Base-by-base conservation (phyloP, 352 stramenopile species). In the Phytopythium delawarense region DNA sequence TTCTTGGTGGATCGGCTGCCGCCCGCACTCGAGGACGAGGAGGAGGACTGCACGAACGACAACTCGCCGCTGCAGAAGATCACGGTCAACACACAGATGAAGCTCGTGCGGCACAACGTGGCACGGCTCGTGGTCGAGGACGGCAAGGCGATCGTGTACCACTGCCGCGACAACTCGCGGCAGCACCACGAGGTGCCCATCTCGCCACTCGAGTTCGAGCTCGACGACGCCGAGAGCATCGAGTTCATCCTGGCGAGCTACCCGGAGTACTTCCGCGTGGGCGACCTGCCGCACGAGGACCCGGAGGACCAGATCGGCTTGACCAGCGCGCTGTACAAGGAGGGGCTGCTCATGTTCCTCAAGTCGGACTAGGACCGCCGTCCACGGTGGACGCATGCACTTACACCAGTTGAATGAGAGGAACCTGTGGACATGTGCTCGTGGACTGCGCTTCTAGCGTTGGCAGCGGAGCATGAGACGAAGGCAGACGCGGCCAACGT, bases 1-100 rank as follows among this genome's bases (percentile, higher is more conserved):
- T 95, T 94, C 55, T 64, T 94, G 7, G 62, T 91, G 5, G 83
- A 96, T 48, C 81, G 88, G 6, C 65, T 94, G n/a, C 84, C 81
- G 30, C 87, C 86, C 2, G 67, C 75, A 23, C 70, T 92, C 25
- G 80, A 89, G 48, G 78, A 89, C 40, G 81, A 91, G 39, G 84
- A 92, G 59, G 84, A 92, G 62, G 86, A 91, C 63, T 92, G 81
- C 66, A 89, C 79, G 32, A 87, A 77, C 45, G 84, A 92, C 59
- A 81, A 78, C 49, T 90, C 81, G 34, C 84, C 84, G 15, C 53
- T 90, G 71, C 81, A 89, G 67, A 92, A 92, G 69, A 88, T 92
- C 55, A 89, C 70, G 0, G 84, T 91, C 16, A 88, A 92, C 62
- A 90, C 84, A 25, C 81, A 89, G 67, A 67, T 92, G 40, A 87